Conservation (phyloP, 1,139 yeast genomes). For the Saccharomyces hybrid region DNA sequence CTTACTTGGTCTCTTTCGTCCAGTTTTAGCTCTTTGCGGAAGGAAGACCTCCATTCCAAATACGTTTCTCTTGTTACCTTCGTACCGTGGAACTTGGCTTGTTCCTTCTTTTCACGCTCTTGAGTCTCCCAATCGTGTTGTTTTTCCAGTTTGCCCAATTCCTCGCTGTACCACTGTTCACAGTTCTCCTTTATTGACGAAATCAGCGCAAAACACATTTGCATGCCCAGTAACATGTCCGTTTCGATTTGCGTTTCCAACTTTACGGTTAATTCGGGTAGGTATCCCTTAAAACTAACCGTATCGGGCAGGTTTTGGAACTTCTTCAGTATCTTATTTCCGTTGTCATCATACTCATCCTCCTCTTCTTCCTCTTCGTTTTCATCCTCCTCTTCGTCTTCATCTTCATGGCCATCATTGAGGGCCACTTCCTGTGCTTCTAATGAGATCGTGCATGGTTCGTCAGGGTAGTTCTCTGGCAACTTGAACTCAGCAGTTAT, state of each 20-base stretch:
- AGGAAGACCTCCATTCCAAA: conserved; percentile 57
- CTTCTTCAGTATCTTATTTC: conserved; percentile 34
- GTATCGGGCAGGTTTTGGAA: conserved; percentile 50
- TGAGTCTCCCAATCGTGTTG: conserved; percentile 50
- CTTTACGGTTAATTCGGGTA: conserved; percentile 36
- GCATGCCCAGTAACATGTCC: conserved; percentile 65
- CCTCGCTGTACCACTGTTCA: conserved; percentile 54
- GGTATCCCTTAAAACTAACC: conserved; percentile 46
- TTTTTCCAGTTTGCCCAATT: conserved; percentile 49
- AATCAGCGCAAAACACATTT: conserved; percentile 73
- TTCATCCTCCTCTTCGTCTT: conserved; percentile 32
- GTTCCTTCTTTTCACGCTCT: conserved; percentile 61
- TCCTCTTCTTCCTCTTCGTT: conserved; percentile 40
- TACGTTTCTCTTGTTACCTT: conserved; percentile 70
- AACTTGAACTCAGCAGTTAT: conserved; percentile 19
- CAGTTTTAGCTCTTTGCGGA: conserved; percentile 49
- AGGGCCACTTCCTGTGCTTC: conserved; percentile 14
- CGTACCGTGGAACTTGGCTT: conserved; percentile 68
- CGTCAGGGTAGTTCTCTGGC: conserved; percentile 31
- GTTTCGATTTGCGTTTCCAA: conserved; percentile 60
- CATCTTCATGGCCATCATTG: conserved; percentile 29
- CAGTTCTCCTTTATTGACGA: conserved; percentile 73
- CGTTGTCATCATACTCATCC: conserved; percentile 41
- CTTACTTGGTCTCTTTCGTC: conserved; percentile 49
- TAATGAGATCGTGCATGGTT: conserved; percentile 21